Conservation (phyloP, 177 flowering plant genomes). For the Telopea speciosissima region DNA sequence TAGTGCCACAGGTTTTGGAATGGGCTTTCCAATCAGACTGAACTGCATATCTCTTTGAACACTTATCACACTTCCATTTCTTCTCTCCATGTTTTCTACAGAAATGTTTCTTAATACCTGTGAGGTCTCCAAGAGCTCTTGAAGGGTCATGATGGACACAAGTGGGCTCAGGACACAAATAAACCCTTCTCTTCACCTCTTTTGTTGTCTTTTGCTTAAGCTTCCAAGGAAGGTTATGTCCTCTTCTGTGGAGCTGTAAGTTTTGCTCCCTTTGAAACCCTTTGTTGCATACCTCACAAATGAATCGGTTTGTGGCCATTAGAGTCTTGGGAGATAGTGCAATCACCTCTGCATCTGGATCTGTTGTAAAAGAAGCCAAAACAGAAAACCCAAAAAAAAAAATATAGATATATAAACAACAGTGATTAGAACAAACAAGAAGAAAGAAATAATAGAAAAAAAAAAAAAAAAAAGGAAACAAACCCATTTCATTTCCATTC, state of each 20-base stretch:
- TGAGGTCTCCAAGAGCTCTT: conserved; percentile 68
- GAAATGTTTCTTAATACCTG: conserved; percentile 69
- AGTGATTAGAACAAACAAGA: not conserved
- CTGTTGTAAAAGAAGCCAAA: conserved; percentile 22
- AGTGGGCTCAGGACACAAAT: conserved; percentile 62
- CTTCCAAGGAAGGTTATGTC: conserved; percentile 77
- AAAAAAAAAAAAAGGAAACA: too few species aligned
- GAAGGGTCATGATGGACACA: conserved; percentile 69
- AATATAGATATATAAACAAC: not conserved
- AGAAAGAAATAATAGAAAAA: not conserved
- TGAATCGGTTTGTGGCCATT: conserved; percentile 66
- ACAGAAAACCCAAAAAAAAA: too few species aligned
- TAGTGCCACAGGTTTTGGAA: conserved; percentile 62
- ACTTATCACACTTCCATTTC: conserved; percentile 70
- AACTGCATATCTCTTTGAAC: conserved; percentile 63
- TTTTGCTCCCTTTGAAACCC: conserved; percentile 78
- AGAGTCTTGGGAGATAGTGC: conserved; percentile 73
- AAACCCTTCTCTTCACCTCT: conserved; percentile 51
- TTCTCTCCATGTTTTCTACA: conserved; percentile 71
- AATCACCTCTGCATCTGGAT: conserved; percentile 70
- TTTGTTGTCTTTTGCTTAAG: conserved; percentile 60
- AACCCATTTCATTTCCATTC: conserved; percentile 14
- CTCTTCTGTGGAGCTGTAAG: conserved; percentile 72
- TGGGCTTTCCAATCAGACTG: conserved; percentile 82
- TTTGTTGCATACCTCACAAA: conserved; percentile 74